phyloP scores from a whole-genome alignment of 2,329 filamentous ascomycete species.

The Trichoderma sp. region DNA sequence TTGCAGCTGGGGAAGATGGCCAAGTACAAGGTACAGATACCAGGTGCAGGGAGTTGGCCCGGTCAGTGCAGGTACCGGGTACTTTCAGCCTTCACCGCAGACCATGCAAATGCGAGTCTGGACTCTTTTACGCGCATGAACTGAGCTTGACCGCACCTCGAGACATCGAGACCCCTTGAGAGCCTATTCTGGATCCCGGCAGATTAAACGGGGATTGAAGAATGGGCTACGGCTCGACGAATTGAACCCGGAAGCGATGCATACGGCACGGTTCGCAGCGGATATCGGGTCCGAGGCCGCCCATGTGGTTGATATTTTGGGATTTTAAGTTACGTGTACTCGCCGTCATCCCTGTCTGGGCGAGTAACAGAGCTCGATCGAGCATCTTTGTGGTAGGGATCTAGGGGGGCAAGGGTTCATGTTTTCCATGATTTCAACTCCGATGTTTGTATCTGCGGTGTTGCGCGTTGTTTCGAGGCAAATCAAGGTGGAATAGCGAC shows the following conservation, averaged over 20 bases:
- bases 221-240: neutral
- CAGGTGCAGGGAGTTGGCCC: too few relatives aligned
- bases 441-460: neutral
- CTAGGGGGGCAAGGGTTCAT: neutral
- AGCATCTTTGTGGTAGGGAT: neutral
- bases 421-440: too few relatives aligned
- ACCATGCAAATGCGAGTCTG: too few relatives aligned
- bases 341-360: neutral
- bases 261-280: constrained; percentile 13
- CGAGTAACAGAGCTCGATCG: neutral
- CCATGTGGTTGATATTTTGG: neutral
- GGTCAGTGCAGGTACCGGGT: too few relatives aligned
- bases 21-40: constrained; percentile 6
- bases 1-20: neutral
- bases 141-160: neutral
- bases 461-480: neutral
- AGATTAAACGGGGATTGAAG: neutral
- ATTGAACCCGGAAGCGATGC: neutral
- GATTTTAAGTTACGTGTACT: constrained; percentile 5
- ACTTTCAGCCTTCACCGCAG: too few relatives aligned
- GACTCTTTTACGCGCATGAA: neutral
- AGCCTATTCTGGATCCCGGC: constrained; percentile 4
- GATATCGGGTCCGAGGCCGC: constrained; percentile 6
- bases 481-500: too few relatives aligned
- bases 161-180: neutral